phyloP scores from a whole-genome alignment of 2,329 filamentous ascomycete genomes.

The Chrysoporthe cubensis region DNA sequence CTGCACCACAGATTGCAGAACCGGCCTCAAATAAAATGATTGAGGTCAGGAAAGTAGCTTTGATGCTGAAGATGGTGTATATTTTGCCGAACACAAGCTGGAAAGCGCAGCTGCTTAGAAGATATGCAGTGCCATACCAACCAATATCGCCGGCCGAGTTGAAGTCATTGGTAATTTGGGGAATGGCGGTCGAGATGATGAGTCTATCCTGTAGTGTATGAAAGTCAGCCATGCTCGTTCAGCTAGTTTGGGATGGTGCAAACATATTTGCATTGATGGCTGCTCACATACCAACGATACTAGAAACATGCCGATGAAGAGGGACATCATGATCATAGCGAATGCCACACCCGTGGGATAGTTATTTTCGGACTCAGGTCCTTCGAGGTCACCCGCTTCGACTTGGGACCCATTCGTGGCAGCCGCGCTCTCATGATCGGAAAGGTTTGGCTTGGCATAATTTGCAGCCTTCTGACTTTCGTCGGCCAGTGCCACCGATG shows the following conservation, averaged over 20 bases:
- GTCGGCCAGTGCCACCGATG: not conserved
- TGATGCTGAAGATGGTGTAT: slow-evolving; percentile 22
- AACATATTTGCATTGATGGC: not conserved
- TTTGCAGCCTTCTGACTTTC: not conserved
- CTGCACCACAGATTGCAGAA: slow-evolving; percentile 34
- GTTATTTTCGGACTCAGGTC: not conserved
- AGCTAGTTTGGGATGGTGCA: not conserved
- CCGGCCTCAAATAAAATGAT: slow-evolving; percentile 30
- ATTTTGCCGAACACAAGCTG: slow-evolving; percentile 28
- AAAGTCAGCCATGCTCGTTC: not conserved
- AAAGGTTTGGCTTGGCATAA: not conserved
- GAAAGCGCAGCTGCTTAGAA: slow-evolving; percentile 30
- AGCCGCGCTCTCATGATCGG: not conserved
- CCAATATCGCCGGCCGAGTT: slow-evolving; percentile 42
- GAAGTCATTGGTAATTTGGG: slow-evolving; percentile 36
- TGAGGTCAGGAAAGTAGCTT: slow-evolving; percentile 16
- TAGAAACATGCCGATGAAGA: slow-evolving; percentile 49
- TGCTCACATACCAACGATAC: slow-evolving; percentile 9
- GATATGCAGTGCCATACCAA: slow-evolving; percentile 40
- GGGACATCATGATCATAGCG: slow-evolving; percentile 44
- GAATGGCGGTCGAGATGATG: slow-evolving; percentile 31
- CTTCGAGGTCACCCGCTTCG: not conserved
- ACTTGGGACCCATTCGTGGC: not conserved
- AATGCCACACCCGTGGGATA: slow-evolving; percentile 44
- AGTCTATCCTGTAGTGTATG: slow-evolving; percentile 11